These are phyloP conservation scores for Avena eriantha DNA, from an alignment of 176 grass and related monocot species.

Conservation along the genomic window DNA sequence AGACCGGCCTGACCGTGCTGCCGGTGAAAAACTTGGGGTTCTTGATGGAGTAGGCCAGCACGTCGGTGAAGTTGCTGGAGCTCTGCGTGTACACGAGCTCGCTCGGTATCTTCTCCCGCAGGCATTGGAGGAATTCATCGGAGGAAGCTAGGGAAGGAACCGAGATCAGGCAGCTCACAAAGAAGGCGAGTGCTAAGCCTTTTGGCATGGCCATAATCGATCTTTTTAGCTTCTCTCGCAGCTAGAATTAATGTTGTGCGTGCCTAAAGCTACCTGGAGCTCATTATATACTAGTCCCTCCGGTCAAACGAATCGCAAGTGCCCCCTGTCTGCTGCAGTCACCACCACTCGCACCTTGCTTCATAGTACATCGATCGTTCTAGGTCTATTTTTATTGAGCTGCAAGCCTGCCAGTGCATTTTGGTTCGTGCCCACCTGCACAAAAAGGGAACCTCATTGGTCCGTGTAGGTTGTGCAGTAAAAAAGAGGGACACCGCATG, in stretches of 20 bases:
- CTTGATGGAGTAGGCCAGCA: not conserved
- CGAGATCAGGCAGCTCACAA: not conserved
- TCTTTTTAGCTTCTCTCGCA: not conserved
- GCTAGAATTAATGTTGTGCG: not conserved
- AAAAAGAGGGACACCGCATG: not conserved
- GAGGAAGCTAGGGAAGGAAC: not conserved
- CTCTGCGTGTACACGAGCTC: not conserved
- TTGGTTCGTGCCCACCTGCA: not conserved
- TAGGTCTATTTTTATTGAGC: not conserved
- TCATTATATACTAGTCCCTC: not conserved
- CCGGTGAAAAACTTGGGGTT: not conserved
- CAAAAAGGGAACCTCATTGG: not conserved
- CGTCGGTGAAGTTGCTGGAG: not conserved
- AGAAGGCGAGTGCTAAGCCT: not conserved
- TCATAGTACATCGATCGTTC: no score
- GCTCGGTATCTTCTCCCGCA: not conserved
- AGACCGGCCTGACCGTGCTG: not conserved
- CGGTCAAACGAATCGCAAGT: not conserved
- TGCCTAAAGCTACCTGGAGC: not conserved
- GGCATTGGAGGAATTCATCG: not conserved
- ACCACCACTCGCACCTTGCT: no score
- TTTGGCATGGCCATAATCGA: not conserved
- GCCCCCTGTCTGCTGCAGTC: no score
- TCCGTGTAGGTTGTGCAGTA: not conserved
- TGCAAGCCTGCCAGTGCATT: not conserved